A percentile compares a stretch with the other conserved stretches of the same genome.
Conservation (phyloP, 2,329 filamentous ascomycete species). For the Amesomyces nigricolor region DNA sequence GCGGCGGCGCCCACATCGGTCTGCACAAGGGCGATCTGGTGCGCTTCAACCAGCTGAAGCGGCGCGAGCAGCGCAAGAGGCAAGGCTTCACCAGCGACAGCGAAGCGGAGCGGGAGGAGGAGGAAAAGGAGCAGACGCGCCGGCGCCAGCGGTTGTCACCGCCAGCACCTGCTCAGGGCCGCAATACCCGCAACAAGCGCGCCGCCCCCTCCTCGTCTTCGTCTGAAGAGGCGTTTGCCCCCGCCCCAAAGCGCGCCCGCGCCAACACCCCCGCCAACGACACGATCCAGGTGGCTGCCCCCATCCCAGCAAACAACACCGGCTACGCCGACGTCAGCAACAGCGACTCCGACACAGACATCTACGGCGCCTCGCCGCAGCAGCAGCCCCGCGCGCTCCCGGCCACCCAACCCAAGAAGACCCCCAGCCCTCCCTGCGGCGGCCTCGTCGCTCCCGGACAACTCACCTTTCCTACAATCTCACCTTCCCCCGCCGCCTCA, state of each 20-base stretch:
- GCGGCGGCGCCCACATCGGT: conserved; percentile 23
- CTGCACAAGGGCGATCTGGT: conserved; percentile 30
- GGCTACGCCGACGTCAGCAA: background rate
- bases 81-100: background rate
- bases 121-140: background rate
- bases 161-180: too few relatives aligned
- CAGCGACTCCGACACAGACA: background rate
- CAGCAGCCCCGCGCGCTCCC: background rate
- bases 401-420: background rate
- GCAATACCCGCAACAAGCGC: too few relatives aligned
- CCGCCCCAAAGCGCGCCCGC: too few relatives aligned
- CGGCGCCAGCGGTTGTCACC: background rate
- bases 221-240: too few relatives aligned
- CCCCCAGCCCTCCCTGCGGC: background rate
- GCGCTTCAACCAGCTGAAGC: conserved; percentile 18
- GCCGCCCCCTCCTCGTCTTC: too few relatives aligned
- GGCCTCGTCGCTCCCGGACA: background rate
- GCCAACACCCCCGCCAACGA: background rate
- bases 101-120: background rate
- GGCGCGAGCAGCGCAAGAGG: background rate
- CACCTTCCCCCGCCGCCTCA: background rate
- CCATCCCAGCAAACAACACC: background rate
- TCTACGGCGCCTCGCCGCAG: background rate
- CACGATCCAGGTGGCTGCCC: background rate
- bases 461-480: too few relatives aligned